Base-by-base conservation (phyloP, 176 grass and related monocot species). In the Eleusine indica region DNA sequence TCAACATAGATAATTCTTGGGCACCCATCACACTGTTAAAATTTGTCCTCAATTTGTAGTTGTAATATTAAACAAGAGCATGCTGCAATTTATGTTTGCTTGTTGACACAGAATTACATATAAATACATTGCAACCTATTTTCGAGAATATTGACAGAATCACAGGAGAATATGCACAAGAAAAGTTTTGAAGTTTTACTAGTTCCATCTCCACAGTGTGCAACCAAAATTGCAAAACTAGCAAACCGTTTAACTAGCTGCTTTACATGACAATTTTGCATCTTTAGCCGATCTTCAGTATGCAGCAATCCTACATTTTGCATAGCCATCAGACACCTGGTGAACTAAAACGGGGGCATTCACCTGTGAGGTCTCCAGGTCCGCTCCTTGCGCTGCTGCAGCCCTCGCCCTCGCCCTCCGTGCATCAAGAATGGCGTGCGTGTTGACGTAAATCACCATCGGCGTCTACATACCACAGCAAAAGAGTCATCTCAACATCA, bases 361-460 rank as follows among this genome's bases (percentile, higher is more conserved):
- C 65, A 92, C 91, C 87, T 94, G 85, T 1, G 85, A 95, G 51
- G 91, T 74, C 58, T 93, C 89, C 71, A 74, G 56, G 46, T 85
- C 87, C 35, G 76, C 85, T 21, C 88, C 89, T 71, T 90, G 89
- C 2, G 80, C 89, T 3, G 90, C 49, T 0, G 82, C 88, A 1
- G 92, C 84, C 62, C 90, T 95, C 1, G 93, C 89, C 46, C 69
- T 69, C 22, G 80, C 80, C 70, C 96, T 95, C 68, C 96, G 82
- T 3, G 76, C 91, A 4, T 95, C 91, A 21, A 95, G 93, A 68
- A 98, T 90, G 7, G 91, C 91, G 11, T 94, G 93, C 2, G 86
- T 85, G 83, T 95, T 94, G 42, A 98, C 89, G 7, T 95, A 95
- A 38, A 94, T 89, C 70, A 95, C 91, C 93, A 95, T 94, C 1